phyloP scores from a whole-genome alignment of 768 basidiomycete species.

The Kockovaella imperatae region DNA sequence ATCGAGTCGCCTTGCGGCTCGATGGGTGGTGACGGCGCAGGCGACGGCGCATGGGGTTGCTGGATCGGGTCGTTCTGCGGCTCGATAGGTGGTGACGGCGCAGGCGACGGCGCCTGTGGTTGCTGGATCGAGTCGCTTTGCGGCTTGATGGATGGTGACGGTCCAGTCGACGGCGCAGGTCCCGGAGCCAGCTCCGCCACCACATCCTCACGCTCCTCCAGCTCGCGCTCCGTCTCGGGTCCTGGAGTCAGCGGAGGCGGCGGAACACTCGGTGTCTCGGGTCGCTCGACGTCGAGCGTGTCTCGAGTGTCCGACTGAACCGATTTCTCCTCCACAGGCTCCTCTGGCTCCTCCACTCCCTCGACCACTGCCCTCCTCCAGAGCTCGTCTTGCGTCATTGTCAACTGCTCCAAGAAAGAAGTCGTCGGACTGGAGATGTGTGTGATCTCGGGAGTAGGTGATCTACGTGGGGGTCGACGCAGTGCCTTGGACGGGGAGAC shows the following conservation, averaged over 20 bases:
- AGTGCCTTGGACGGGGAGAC: conserved; percentile 16
- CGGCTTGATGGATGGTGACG: neutral
- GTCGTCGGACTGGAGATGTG: neutral
- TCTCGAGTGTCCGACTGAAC: no score
- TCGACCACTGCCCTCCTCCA: no score
- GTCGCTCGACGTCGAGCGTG: neutral
- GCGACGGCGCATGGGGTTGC: neutral
- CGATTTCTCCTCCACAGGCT: no score
- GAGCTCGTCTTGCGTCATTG: neutral
- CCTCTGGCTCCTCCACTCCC: no score
- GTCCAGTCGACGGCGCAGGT: neutral
- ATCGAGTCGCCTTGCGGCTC: neutral
- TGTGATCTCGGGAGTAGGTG: conserved; percentile 1
- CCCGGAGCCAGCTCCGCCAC: no score
- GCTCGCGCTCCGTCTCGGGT: no score
- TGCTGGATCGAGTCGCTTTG: neutral
- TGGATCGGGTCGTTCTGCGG: neutral
- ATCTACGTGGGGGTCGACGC: conserved; percentile 3
- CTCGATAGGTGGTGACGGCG: neutral
- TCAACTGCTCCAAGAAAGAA: neutral
- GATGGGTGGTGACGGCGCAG: neutral
- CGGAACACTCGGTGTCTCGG: no score
- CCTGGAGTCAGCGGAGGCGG: no score
- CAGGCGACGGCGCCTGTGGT: neutral
- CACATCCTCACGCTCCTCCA: no score